phyloP scores from a whole-genome alignment of 805 yeast genomes.

The Scheffersomyces lignosus region DNA sequence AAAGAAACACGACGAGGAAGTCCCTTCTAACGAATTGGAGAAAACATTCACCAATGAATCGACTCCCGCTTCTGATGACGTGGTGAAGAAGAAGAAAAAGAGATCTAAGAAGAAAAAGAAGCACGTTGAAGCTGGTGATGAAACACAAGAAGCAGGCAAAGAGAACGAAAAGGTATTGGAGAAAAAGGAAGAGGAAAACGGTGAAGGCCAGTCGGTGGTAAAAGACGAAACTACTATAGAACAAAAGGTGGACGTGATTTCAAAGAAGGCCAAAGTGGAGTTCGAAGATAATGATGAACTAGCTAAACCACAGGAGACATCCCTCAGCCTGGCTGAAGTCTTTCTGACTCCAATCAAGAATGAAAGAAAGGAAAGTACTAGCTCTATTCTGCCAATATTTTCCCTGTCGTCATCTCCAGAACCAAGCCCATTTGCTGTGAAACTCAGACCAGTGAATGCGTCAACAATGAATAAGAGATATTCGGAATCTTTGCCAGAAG shows the following conservation, averaged over 20 bases:
- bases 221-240: not conserved
- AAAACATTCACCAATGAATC: too few relatives aligned
- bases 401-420: slow-evolving; percentile 1
- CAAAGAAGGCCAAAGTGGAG: too few relatives aligned
- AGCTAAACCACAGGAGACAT: not conserved
- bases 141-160: not conserved
- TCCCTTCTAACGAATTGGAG: not conserved
- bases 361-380: slow-evolving; percentile 4
- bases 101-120: slow-evolving; percentile 7
- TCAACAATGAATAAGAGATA: slow-evolving; percentile 20
- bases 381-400: slow-evolving; percentile 2
- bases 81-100: slow-evolving; percentile 1
- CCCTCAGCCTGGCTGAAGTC: slow-evolving; percentile 1
- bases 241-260: not conserved
- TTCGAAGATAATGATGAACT: not conserved
- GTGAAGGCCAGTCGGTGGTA: not conserved
- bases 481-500: slow-evolving; percentile 29
- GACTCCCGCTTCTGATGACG: too few relatives aligned
- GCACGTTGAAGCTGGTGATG: slow-evolving; percentile 5
- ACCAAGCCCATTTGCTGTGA: slow-evolving; percentile 22
- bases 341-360: too few relatives aligned
- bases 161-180: not conserved
- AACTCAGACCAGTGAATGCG: slow-evolving; percentile 24
- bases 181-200: not conserved
- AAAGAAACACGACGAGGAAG: slow-evolving; percentile 4